phyloP scores from a whole-genome alignment of 257 asterid species.

The Rehmannia glutinosa region DNA sequence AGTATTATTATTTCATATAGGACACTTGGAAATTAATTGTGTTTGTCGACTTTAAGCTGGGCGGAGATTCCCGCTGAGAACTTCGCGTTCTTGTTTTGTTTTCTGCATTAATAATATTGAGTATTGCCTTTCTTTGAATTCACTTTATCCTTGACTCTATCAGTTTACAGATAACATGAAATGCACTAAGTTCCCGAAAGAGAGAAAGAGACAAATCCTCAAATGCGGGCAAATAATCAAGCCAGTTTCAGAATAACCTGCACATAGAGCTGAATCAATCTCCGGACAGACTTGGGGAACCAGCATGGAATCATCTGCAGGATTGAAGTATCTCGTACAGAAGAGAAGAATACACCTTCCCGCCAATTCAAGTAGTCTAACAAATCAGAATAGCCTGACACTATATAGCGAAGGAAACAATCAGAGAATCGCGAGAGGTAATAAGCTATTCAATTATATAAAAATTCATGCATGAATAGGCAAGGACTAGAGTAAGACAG shows the following conservation, averaged over 20 bases:
- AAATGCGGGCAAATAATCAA: slow-evolving; percentile 10
- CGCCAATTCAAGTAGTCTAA: slow-evolving; percentile 94
- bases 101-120: too few species aligned
- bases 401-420: slow-evolving; percentile 33
- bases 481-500: slow-evolving; percentile 14
- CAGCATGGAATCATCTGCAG: slow-evolving; percentile 97
- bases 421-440: slow-evolving; percentile 18
- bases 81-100: too few species aligned
- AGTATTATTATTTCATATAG: too few species aligned
- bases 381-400: slow-evolving; percentile 72
- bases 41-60: too few species aligned
- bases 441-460: slow-evolving; percentile 2
- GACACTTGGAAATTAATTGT: too few species aligned
- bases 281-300: slow-evolving; percentile 91
- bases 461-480: slow-evolving; percentile 13
- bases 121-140: too few species aligned
- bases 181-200: slow-evolving; percentile 7
- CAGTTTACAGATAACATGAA: background rate
- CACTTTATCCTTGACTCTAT: too few species aligned
- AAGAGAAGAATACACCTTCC: slow-evolving; percentile 88
- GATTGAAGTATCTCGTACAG: slow-evolving; percentile 80
- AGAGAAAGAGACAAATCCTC: slow-evolving; percentile 14
- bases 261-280: slow-evolving; percentile 90
- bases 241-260: slow-evolving; percentile 48
- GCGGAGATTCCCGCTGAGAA: too few species aligned